Evolutionary conservation across 164 flowering plant genomes (phyloP).

Genomic region (Malania oleifera): DNA sequence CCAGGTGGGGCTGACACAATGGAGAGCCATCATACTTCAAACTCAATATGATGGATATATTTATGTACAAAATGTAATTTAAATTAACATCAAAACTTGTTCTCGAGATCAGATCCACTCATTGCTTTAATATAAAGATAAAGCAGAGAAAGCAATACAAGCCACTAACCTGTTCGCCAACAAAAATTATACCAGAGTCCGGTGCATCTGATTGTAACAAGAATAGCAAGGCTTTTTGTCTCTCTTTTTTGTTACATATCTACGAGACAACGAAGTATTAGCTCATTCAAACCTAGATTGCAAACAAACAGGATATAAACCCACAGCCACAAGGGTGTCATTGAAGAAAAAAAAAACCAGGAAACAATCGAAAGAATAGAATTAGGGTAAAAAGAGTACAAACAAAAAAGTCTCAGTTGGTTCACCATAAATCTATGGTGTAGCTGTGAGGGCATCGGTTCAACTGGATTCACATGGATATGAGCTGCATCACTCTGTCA

Average conservation of each 20-base stretch:
- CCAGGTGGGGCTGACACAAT: no score
- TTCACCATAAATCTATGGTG: constrained; percentile 84
- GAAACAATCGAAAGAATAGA: background rate
- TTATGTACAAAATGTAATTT: no score
- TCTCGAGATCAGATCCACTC: background rate
- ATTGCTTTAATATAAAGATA: background rate
- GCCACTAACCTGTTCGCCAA: constrained; percentile 69
- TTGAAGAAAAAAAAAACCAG: background rate
- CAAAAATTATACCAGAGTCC: constrained; percentile 76
- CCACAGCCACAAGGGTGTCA: background rate
- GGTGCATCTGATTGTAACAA: constrained; percentile 59
- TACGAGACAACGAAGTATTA: constrained; percentile 23
- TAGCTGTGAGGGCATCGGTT: constrained; percentile 77
- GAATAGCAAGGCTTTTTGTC: constrained; percentile 42
- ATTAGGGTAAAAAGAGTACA: background rate
- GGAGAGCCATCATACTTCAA: no score
- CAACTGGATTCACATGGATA: constrained; percentile 64
- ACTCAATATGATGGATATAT: no score
- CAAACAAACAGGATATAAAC: background rate
- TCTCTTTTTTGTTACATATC: constrained; percentile 50
- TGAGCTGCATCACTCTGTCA: constrained; percentile 2
- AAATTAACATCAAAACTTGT: no score
- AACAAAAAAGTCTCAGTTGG: background rate
- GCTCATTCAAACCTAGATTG: constrained; percentile 3
- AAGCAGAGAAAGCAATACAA: background rate